Conservation (phyloP, 75 land plant species). For the Cupressus sempervirens region DNA sequence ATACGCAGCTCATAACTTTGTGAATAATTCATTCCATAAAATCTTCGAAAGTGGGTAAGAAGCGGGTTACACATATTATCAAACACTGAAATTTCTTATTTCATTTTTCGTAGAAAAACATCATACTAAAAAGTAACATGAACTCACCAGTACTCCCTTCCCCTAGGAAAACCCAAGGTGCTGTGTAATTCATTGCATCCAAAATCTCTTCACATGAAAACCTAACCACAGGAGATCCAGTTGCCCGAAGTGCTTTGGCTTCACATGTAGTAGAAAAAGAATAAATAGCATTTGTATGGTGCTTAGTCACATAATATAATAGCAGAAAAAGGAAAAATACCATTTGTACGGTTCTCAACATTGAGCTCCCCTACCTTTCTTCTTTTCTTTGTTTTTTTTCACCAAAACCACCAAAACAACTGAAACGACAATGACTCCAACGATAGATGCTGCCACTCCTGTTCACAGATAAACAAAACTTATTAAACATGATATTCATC, state of each 20-base stretch:
- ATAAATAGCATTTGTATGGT: too few relatives aligned
- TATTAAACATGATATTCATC: not conserved
- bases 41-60: too few relatives aligned
- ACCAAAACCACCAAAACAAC: not conserved
- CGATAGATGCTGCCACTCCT: not conserved
- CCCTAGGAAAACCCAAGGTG: not conserved
- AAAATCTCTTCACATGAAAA: not conserved
- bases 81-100: too few relatives aligned
- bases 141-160: not conserved
- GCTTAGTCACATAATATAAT: too few relatives aligned
- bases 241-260: not conserved
- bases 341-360: not conserved
- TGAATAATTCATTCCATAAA: too few relatives aligned
- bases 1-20: too few relatives aligned
- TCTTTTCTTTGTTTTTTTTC: not conserved
- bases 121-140: not conserved
- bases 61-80: not conserved
- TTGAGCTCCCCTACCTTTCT: not conserved
- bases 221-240: not conserved
- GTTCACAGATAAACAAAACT: not conserved
- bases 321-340: too few relatives aligned
- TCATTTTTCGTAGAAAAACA: not conserved
- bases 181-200: not conserved
- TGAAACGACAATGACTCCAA: not conserved
- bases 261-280: not conserved